Evolutionary conservation across 208 protist species (phyloP), one percentile per base, ranked within the genome.

Genomic region (Trypanosoma congolense): DNA sequence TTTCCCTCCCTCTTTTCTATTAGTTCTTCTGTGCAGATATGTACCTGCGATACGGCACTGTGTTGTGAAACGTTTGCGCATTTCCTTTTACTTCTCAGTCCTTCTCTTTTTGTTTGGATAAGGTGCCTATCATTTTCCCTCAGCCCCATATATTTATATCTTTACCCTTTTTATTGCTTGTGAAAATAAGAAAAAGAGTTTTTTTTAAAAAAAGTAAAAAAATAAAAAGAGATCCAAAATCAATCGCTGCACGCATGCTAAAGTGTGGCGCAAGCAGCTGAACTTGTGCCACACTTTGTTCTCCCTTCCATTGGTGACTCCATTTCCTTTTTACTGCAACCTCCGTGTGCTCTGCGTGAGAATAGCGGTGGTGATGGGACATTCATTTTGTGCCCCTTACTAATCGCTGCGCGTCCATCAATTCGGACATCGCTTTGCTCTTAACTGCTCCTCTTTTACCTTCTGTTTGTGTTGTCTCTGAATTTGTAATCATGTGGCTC

Each of bases 61-160:
- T n/a, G n/a, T n/a, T n/a, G n/a, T n/a, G n/a, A n/a, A n/a, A n/a
- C 12, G 33, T 38, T 6, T 38, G 33, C 12, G 33, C 33, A 16
- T 38, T 38, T 38, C 9, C 12, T 38, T 38, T 38, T 38, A 16
- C 12, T 38, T 38, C 12, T 38, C 33, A 16, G 6, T 38, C 12
- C 33, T 38, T 38, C 12, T 38, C 33, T 38, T 38, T 12, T 36
- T 41, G 35, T 38, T 41, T n/a, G n/a, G n/a, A n/a, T n/a, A n/a
- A n/a, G n/a, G n/a, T n/a, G n/a, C n/a, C n/a, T n/a, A n/a, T n/a
- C n/a, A n/a, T n/a, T n/a, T n/a, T n/a, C n/a, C n/a, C n/a, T n/a
- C n/a, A n/a, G n/a, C n/a, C n/a, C n/a, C n/a, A 54, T 54, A 54
- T 54, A 54, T 54, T 26, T 54, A 54, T 41, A 54, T 54, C 35